Percentiles rank a stretch among this genome's conserved stretches.
phyloP scores from a whole-genome alignment of 176 grass and related monocot species.

The Musa beccarii region DNA sequence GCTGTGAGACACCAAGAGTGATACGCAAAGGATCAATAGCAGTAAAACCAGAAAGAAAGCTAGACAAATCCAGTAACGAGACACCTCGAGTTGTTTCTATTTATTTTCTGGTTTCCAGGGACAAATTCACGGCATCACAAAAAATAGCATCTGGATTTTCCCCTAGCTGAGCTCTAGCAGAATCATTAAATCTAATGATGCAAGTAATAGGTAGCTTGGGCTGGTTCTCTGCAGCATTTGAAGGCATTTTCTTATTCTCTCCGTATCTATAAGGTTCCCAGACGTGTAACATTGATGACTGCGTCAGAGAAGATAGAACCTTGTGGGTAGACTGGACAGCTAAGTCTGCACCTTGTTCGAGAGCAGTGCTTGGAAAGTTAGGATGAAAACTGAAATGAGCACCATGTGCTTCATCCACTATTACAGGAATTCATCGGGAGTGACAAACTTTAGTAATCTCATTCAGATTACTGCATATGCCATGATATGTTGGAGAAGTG shows the following conservation, averaged over 20 bases:
- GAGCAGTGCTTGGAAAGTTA: slow-evolving; percentile 50
- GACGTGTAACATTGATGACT: slow-evolving; percentile 87
- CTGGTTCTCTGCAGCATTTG: slow-evolving; percentile 80
- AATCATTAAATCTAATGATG: slow-evolving; percentile 52
- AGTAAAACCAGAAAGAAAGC: slow-evolving; percentile 52
- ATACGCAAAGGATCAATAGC: slow-evolving; percentile 64
- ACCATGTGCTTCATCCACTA: slow-evolving; percentile 78
- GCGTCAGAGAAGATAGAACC: slow-evolving; percentile 80
- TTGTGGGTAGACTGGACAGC: slow-evolving; percentile 89
- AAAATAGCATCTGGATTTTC: slow-evolving; percentile 35
- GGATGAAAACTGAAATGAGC: slow-evolving; percentile 67
- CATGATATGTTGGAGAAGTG: slow-evolving; percentile 84
- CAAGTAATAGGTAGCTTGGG: slow-evolving; percentile 76
- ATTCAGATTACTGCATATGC: slow-evolving; percentile 70
- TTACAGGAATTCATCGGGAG: slow-evolving; percentile 46
- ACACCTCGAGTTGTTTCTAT: slow-evolving; percentile 48
- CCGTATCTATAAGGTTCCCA: slow-evolving; percentile 46
- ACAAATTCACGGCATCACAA: slow-evolving; percentile 36
- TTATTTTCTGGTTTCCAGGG: slow-evolving; percentile 31
- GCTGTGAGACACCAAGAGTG: slow-evolving; percentile 38
- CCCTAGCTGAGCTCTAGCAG: slow-evolving; percentile 63
- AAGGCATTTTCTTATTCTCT: slow-evolving; percentile 60
- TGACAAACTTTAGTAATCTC: slow-evolving; percentile 46
- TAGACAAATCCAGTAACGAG: slow-evolving; percentile 44
- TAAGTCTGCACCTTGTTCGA: slow-evolving; percentile 71